Conservation (phyloP, 2,329 filamentous ascomycete species). For the Colletotrichum tofieldiae region DNA sequence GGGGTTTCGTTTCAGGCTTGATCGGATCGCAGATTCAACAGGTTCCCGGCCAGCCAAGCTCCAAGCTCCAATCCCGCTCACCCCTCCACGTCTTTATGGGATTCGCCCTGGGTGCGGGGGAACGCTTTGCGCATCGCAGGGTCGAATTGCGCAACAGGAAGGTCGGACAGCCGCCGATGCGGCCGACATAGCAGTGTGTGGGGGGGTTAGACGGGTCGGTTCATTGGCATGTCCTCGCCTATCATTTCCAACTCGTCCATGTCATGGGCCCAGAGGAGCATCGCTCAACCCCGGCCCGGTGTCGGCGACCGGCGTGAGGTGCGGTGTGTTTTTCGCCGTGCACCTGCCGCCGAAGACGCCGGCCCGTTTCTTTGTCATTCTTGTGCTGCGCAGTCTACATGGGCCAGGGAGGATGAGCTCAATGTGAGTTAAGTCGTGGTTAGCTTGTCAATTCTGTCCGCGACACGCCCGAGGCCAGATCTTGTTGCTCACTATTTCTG, state of each 20-base stretch:
- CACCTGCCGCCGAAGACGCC: neutral
- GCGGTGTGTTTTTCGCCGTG: neutral
- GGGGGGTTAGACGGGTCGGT: conserved; percentile 16
- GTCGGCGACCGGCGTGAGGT: conserved; percentile 20
- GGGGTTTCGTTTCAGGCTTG: conserved; percentile 20
- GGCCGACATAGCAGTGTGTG: conserved; percentile 1
- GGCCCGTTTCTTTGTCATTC: neutral
- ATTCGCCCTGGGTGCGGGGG: conserved; percentile 9
- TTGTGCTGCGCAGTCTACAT: too few species aligned
- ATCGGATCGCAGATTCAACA: neutral
- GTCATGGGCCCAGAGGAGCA: neutral
- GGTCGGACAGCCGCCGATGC: conserved; percentile 37
- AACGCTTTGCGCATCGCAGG: conserved; percentile 39
- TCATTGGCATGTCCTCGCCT: conserved; percentile 8
- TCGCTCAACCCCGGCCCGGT: conserved; percentile 28
- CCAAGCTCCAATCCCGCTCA: neutral
- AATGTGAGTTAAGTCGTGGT: too few species aligned
- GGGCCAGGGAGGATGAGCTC: neutral
- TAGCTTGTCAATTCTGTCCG: neutral
- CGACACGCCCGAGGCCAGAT: neutral
- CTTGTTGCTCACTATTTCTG: neutral
- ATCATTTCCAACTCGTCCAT: conserved; percentile 14
- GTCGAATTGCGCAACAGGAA: conserved; percentile 40
- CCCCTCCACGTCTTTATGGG: conserved; percentile 12
- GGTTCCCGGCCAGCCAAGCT: neutral